Conservation (phyloP, 495 filamentous ascomycete species). For the Annulohypoxylon moriforme region DNA sequence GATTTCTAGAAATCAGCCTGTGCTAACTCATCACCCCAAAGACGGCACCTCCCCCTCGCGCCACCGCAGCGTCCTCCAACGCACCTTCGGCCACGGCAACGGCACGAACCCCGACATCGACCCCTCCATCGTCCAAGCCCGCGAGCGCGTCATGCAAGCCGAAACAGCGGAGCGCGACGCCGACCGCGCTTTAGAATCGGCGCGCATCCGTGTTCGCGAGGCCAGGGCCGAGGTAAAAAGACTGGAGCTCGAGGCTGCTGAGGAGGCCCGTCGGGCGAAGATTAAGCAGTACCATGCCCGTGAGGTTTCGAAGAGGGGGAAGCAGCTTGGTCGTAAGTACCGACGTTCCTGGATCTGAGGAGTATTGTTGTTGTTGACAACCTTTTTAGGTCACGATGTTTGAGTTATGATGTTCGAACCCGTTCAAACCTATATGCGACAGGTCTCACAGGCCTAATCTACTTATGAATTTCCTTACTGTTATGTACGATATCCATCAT, state of each 20-base stretch:
- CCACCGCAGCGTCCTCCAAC: conserved; percentile 53
- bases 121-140: conserved; percentile 66
- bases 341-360: background rate
- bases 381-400: conserved; percentile 28
- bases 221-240: conserved; percentile 71
- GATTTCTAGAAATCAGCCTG: too few species aligned
- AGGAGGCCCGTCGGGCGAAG: conserved; percentile 69
- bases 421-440: background rate
- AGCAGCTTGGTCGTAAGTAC: conserved; percentile 71
- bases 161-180: conserved; percentile 71
- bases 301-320: conserved; percentile 71
- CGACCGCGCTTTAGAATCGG: conserved; percentile 67
- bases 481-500: background rate
- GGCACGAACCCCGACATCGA: conserved; percentile 59
- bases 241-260: conserved; percentile 71
- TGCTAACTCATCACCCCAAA: conserved; percentile 5
- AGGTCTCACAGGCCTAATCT: background rate
- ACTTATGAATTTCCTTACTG: background rate
- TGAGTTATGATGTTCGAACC: background rate
- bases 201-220: conserved; percentile 67
- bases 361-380: background rate
- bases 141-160: conserved; percentile 67
- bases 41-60: conserved; percentile 42
- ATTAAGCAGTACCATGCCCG: conserved; percentile 74
- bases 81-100: conserved; percentile 59